Conservation (phyloP, 208 protist genomes). For the Naegleria gruberi region DNA sequence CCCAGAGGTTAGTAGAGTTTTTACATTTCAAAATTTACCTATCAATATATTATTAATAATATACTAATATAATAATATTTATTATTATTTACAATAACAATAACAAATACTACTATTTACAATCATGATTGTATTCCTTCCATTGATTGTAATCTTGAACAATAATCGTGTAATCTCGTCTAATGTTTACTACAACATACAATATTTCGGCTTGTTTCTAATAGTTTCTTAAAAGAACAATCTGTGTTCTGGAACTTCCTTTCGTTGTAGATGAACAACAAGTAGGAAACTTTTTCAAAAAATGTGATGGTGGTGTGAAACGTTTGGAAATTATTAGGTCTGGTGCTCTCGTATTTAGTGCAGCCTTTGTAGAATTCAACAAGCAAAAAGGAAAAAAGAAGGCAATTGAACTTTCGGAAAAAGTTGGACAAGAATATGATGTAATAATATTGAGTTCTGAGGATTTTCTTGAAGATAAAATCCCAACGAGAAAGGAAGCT, state of each 20-base stretch:
- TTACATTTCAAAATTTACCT: too few species aligned
- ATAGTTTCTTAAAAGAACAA: neutral
- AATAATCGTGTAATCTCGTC: neutral
- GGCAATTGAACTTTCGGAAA: neutral
- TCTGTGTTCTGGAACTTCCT: neutral
- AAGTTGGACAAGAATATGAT: slow-evolving; percentile 12
- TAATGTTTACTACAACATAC: neutral
- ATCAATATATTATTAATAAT: too few species aligned
- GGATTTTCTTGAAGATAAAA: slow-evolving; percentile 13
- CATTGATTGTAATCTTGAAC: neutral
- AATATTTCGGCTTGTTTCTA: neutral
- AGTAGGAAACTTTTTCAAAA: slow-evolving; percentile 1
- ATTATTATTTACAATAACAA: too few species aligned
- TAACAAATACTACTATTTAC: too few species aligned
- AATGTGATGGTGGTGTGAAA: slow-evolving; percentile 17
- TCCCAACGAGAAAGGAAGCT: neutral
- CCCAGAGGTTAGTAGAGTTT: neutral
- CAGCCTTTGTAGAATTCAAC: slow-evolving; percentile 20
- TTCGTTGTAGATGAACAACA: slow-evolving; percentile 13
- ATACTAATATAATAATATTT: neutral
- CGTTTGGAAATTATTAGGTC: neutral
- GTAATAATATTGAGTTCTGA: neutral
- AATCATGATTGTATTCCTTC: neutral
- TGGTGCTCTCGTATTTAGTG: neutral
- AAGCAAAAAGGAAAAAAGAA: slow-evolving; percentile 7